Evolutionary conservation across 805 yeast genomes (phyloP).

Genomic region (Hanseniaspora hatyaiensis): DNA sequence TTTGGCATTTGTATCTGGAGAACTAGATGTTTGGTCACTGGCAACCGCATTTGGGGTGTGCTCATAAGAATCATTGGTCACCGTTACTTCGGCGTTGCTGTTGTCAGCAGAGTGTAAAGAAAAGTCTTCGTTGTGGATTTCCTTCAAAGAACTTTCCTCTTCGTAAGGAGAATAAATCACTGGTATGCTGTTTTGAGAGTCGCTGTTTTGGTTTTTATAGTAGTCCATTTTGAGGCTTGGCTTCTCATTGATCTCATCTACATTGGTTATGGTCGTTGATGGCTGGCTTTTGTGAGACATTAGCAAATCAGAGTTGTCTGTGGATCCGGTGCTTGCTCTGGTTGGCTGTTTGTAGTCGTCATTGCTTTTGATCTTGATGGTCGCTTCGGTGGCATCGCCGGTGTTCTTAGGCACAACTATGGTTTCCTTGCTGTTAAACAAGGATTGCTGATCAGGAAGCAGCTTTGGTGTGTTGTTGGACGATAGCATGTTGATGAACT

Average conservation of each 20-base stretch:
- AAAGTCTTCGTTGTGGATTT: neutral
- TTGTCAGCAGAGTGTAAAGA: neutral
- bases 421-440: neutral
- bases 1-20: neutral
- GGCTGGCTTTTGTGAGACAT: slow-evolving; percentile 16
- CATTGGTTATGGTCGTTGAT: slow-evolving; percentile 1
- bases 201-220: neutral
- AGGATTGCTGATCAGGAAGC: neutral
- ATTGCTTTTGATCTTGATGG: neutral
- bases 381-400: neutral
- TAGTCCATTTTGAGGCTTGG: neutral
- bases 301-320: slow-evolving; percentile 8
- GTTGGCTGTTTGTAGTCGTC: neutral
- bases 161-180: slow-evolving; percentile 2
- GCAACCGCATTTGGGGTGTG: no score
- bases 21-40: neutral
- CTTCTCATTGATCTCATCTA: neutral
- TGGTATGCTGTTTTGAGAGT: neutral
- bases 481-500: neutral
- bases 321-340: slow-evolving; percentile 2
- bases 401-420: neutral
- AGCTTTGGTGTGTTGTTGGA: neutral
- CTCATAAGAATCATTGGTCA: no score
- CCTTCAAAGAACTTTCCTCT: neutral
- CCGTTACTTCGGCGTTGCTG: neutral